Percentiles rank a stretch among this genome's conserved stretches.
Conservation (phyloP, 2,329 filamentous ascomycete species). For the Pleomassaria siparia region DNA sequence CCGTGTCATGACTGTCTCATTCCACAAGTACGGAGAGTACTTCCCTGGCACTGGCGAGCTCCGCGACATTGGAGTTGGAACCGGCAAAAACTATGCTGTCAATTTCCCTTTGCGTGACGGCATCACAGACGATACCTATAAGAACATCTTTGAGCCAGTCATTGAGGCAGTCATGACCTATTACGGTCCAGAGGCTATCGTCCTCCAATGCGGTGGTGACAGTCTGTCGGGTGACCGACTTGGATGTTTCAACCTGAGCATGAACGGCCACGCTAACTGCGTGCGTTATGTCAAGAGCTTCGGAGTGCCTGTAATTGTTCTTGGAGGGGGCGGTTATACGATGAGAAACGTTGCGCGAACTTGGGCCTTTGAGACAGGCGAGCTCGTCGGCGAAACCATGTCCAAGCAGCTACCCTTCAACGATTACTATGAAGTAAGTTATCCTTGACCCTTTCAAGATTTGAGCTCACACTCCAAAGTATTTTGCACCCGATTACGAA, state of each 20-base stretch:
- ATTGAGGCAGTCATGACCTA: constrained; percentile 70
- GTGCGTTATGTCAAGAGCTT: constrained; percentile 70
- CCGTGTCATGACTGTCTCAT: constrained; percentile 71
- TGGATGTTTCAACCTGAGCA: constrained; percentile 70
- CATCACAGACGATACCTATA: constrained; percentile 68
- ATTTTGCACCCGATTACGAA: constrained; percentile 70
- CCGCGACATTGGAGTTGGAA: constrained; percentile 67
- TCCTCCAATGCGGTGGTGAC: constrained; percentile 70
- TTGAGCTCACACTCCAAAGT: constrained; percentile 47
- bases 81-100: constrained; percentile 67
- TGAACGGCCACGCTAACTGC: constrained; percentile 70
- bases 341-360: constrained; percentile 67
- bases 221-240: constrained; percentile 67
- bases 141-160: constrained; percentile 68
- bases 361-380: constrained; percentile 69
- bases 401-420: constrained; percentile 86
- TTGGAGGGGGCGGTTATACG: constrained; percentile 70
- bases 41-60: constrained; percentile 71
- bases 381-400: constrained; percentile 82
- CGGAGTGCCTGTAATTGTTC: constrained; percentile 64
- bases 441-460: neutral
- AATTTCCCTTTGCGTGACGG: constrained; percentile 71
- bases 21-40: constrained; percentile 74
- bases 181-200: constrained; percentile 67
- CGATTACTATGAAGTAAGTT: constrained; percentile 78